Conservation (phyloP, 2,329 filamentous ascomycete genomes). For the Blastomyces silverae region DNA sequence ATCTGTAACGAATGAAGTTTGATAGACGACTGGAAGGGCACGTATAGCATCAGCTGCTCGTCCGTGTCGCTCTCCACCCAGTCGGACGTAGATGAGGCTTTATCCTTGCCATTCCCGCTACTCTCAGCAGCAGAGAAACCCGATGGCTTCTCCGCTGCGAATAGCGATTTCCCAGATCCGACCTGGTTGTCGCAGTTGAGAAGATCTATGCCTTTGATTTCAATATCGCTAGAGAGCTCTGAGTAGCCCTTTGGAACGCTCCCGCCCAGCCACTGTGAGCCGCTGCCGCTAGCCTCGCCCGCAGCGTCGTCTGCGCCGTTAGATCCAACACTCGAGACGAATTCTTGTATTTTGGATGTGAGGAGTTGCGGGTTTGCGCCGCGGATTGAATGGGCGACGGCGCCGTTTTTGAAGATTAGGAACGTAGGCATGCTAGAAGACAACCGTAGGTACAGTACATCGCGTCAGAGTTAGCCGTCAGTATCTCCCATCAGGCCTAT, state of each 20-base stretch:
- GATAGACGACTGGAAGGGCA: conserved; percentile 78
- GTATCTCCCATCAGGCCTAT: not conserved
- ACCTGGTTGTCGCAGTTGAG: conserved; percentile 76
- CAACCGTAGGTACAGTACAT: not conserved
- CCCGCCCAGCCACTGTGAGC: conserved; percentile 62
- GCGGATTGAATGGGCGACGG: conserved; percentile 60
- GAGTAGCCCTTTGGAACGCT: conserved; percentile 70
- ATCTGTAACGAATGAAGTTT: conserved; percentile 86
- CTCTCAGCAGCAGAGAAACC: conserved; percentile 41
- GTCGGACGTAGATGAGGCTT: conserved; percentile 56
- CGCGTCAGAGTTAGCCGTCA: not conserved
- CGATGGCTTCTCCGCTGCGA: conserved; percentile 62
- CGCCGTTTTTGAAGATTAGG: conserved; percentile 71
- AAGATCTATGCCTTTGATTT: conserved; percentile 72
- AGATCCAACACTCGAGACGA: conserved; percentile 51
- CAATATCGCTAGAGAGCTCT: conserved; percentile 77
- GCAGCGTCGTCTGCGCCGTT: conserved; percentile 38
- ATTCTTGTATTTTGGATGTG: conserved; percentile 61
- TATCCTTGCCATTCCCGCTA: conserved; percentile 42
- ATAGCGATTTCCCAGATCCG: conserved; percentile 65
- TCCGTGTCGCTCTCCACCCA: conserved; percentile 97
- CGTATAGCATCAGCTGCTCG: conserved; percentile 88
- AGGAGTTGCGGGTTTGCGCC: conserved; percentile 69
- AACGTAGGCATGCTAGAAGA: conserved; percentile 71
- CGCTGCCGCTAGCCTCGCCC: conserved; percentile 37